A percentile compares a stretch with the other conserved stretches of the same genome.
These are phyloP conservation scores for Leishmania braziliensis DNA, from an alignment of 208 protist genomes.

Conservation along the genomic window DNA sequence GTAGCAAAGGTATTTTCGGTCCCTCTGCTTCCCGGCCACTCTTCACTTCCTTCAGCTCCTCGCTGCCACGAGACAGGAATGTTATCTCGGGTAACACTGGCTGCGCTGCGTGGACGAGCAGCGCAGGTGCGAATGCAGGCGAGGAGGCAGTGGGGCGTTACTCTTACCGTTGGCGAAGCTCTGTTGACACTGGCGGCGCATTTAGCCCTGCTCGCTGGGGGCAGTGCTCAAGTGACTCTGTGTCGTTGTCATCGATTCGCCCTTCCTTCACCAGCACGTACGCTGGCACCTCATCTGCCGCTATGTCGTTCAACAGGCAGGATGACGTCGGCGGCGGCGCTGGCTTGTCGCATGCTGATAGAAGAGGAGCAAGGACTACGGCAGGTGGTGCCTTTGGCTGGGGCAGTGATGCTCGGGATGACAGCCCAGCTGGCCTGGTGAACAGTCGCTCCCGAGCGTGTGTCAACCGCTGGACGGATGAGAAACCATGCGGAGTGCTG, in stretches of 20 bases:
- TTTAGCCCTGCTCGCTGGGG: background rate
- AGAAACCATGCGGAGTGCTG: background rate
- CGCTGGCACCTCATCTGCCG: slow-evolving; percentile 7
- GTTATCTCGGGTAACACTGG: slow-evolving; percentile 20
- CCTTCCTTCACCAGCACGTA: slow-evolving; percentile 24
- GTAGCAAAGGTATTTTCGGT: slow-evolving; percentile 5
- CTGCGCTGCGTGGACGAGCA: background rate
- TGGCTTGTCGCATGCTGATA: slow-evolving; percentile 9
- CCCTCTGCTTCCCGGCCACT: slow-evolving; percentile 27
- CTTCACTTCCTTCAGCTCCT: slow-evolving; percentile 25
- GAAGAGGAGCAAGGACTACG: slow-evolving; percentile 3
- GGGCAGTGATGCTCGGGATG: background rate
- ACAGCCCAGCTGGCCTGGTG: slow-evolving; percentile 10
- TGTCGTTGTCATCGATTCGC: background rate
- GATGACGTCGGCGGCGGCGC: background rate
- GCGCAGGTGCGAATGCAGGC: background rate
- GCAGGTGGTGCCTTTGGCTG: background rate
- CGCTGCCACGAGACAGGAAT: slow-evolving; percentile 17
- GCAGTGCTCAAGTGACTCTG: background rate
- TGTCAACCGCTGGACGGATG: slow-evolving; percentile 32
- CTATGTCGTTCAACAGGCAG: background rate
- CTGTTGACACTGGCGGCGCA: background rate
- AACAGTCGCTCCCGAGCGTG: slow-evolving; percentile 29
- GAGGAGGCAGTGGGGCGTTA: background rate
- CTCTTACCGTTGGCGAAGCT: background rate